Evolutionary conservation across 805 yeast species (phyloP).

Genomic region (Torulaspora maleeae): DNA sequence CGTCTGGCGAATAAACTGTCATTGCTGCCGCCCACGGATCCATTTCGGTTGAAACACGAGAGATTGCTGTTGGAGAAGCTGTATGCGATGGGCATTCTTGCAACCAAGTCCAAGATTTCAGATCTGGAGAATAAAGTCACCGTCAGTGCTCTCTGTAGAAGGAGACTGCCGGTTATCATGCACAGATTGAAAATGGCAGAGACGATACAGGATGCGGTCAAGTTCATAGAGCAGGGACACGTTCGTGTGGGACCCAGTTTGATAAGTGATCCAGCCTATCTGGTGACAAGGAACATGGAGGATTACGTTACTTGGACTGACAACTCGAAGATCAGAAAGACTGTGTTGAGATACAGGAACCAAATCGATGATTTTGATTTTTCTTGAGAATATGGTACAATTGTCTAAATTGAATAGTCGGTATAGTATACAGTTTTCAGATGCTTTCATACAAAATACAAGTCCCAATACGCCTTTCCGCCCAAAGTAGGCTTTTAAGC

Average conservation of each 20-base stretch:
- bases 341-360: constrained; percentile 82
- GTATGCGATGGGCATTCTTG: constrained; percentile 79
- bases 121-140: constrained; percentile 88
- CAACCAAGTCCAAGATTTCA: constrained; percentile 85
- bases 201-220: constrained; percentile 80
- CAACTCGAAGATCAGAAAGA: constrained; percentile 84
- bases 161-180: constrained; percentile 93
- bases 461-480: neutral
- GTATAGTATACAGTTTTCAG: constrained; percentile 4
- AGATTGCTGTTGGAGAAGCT: constrained; percentile 81
- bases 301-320: constrained; percentile 99
- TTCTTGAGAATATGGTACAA: constrained; percentile 27
- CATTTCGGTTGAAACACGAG: constrained; percentile 83
- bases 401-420: neutral
- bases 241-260: constrained; percentile 96
- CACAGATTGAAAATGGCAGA: constrained; percentile 92
- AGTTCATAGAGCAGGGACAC: constrained; percentile 93
- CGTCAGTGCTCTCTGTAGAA: constrained; percentile 86
- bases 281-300: constrained; percentile 90
- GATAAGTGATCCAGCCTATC: constrained; percentile 90
- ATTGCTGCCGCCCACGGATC: constrained; percentile 79
- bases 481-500: constrained; percentile 3
- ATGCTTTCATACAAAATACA: neutral
- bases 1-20: constrained; percentile 84
- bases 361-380: constrained; percentile 56